Conservation (phyloP, 139 green algal genomes). For the Coccomyxa sp. region DNA sequence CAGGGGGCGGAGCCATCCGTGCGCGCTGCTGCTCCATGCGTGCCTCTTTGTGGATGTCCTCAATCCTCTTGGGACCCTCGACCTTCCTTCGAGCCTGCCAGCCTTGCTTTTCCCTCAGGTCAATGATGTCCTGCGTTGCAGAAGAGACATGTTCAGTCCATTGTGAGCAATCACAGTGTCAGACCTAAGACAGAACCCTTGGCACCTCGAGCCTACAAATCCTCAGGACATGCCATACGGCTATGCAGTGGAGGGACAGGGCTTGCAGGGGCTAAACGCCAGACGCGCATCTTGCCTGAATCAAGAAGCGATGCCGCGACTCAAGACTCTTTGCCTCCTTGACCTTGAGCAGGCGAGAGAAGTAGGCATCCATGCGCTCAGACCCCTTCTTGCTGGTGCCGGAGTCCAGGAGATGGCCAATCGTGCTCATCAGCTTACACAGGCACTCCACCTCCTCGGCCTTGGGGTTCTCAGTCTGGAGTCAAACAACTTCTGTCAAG, state of each 20-base stretch:
- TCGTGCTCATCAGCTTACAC: conserved; percentile 91
- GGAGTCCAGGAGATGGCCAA: conserved; percentile 60
- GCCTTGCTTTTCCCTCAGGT: conserved; percentile 35
- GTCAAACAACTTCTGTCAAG: neutral
- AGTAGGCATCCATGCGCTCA: conserved; percentile 79
- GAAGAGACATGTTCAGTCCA: too few species aligned
- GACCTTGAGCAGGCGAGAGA: conserved; percentile 68
- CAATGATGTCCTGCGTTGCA: conserved; percentile 53
- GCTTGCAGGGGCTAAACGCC: neutral
- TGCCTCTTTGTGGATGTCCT: conserved; percentile 63
- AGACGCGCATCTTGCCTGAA: conserved; percentile 35
- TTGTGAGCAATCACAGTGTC: too few species aligned
- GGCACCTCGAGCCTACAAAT: too few species aligned
- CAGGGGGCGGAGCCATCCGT: conserved; percentile 1
- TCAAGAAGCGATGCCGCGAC: conserved; percentile 78
- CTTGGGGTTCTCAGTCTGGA: conserved; percentile 42
- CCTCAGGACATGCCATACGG: too few species aligned
- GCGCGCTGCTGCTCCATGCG: conserved; percentile 28
- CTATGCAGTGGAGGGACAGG: too few species aligned
- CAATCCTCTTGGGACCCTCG: conserved; percentile 90
- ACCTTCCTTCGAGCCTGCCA: conserved; percentile 75
- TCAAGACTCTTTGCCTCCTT: conserved; percentile 57
- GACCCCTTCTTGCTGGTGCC: conserved; percentile 4
- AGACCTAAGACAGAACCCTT: too few species aligned
- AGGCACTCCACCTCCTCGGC: conserved; percentile 95